Base-by-base conservation (phyloP, 768 basidiomycete species). In the Polyporus arcularius region DNA sequence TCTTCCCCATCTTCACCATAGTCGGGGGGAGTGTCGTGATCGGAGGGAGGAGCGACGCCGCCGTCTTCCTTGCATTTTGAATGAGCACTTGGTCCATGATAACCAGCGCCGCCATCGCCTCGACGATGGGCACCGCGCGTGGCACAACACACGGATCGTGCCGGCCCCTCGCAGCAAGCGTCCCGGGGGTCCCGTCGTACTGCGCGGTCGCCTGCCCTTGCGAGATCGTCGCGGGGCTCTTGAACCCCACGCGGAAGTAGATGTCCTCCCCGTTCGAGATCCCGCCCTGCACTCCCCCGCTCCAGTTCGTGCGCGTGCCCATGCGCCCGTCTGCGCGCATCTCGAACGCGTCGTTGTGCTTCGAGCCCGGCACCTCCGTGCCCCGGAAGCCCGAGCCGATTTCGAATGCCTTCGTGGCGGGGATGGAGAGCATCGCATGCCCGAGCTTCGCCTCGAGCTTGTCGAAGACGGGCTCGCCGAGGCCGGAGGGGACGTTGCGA, bases 91-190 rank as follows among this genome's bases (percentile, higher is more conserved):
- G 85, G 72, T 99, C 97, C 89, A 99, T 93, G 65, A 97, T 82
- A 60, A 98, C 96, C 51, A 98, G 81, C 30, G 90, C 88, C 0
- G 96, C 94, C 97, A 99, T 99, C 0, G 93, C 87, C 77, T 99
- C 97, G 46, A 98, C 96, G 68, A 99, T 99, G 45, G 97, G 95
- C 9, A 98, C 94, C 18, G 95, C 95, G 49, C 95, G 88, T 43
- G 96, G 96, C 5, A 99, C 94, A 47, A 99, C 96, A 72, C 96
- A 98, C 16, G 96, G 95, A 71, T 98, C 96, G 75, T 98, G 96
- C 55, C 97, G 83, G 12, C 97, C 97, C 35, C 94, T 84, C 40
- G 97, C 91, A 12, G 94, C 94, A 55, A 99, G 83, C 41, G 82
- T 83, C 28, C 97, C 97, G 1, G 85, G 79, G 10, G 92, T 91